Percentiles rank a stretch among this genome's conserved stretches.
Conservation (phyloP, 225 moss, liverwort and hornwort genomes). For the Straminergon stramineum region DNA sequence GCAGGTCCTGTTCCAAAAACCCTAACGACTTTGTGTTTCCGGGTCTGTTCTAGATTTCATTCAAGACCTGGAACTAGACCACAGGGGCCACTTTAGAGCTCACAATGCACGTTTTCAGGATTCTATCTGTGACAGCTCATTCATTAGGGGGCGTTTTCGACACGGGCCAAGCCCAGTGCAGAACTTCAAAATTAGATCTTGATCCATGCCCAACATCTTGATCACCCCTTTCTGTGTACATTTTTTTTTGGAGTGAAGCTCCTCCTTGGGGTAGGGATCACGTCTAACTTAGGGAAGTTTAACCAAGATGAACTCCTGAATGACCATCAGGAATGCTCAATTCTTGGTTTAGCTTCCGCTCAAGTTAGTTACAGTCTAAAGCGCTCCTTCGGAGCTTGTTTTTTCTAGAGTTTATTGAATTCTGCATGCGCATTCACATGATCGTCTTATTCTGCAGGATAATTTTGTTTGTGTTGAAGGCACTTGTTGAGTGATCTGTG, state of each 20-base stretch:
- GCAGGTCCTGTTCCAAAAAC: not conserved
- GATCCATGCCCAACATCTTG: not conserved
- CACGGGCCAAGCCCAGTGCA: not conserved
- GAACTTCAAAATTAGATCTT: not conserved
- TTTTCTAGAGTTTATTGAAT: not conserved
- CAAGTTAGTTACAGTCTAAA: not conserved
- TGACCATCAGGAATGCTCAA: not conserved
- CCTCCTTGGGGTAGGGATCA: not conserved
- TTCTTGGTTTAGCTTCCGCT: not conserved
- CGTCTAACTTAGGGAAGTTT: not conserved
- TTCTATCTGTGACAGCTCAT: not conserved
- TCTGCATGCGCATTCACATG: not conserved
- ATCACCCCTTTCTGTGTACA: not conserved
- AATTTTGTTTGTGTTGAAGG: not conserved
- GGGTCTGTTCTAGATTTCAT: not conserved
- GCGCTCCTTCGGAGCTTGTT: not conserved
- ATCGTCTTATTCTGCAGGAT: not conserved
- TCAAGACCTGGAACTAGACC: not conserved
- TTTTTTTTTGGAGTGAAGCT: not conserved
- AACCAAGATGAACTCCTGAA: not conserved
- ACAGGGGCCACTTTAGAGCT: not conserved
- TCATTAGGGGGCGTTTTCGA: not conserved
- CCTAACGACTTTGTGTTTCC: not conserved
- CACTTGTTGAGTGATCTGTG: not conserved
- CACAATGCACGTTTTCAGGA: not conserved